Base-by-base conservation (phyloP, 768 basidiomycete species). In the Gautieria morchelliformis region DNA sequence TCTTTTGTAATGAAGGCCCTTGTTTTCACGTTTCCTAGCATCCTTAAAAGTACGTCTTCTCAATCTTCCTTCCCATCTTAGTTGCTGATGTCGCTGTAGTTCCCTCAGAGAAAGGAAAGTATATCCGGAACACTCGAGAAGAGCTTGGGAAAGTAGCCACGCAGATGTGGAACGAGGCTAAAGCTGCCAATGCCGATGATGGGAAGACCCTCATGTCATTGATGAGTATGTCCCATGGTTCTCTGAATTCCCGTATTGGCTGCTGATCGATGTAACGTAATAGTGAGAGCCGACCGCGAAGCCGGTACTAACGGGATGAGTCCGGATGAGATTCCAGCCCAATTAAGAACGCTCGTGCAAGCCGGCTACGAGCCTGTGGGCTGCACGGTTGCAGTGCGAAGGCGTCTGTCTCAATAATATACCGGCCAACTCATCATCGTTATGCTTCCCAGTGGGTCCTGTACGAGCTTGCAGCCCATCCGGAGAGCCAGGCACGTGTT, bases 111-210 rank as follows among this genome's bases (percentile, higher is more conserved):
- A 77, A 66, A 65, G 70, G 10, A 74, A 76, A 44, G 77, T 83
- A 47, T 81, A 84, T 63, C 64, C 80, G 40, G 80, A 81, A 1
- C 67, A 75, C 55, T 83, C 81, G 82, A 75, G 81, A 5, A 69
- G 50, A 17, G 51, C 58, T 58, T 24, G 51, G 58, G 53, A 44
- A 27, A 60, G 42, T 59, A 14, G 22, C 7, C 32, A 56, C 83
- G 80, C 70, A 66, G 55, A 78, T 83, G 75, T 78, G 79, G 78
- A 71, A 64, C 56, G 80, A 83, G 48, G 78, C 80, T 4, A 78
- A 79, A 63, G 58, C 67, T 15, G 69, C 68, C 27, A 72, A 72
- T 14, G 78, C 81, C 56, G 60, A 68, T 20, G 68, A 74, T 40
- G 73, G 68, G 58, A 74, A 70, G 65, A 82, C 75, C 0, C 63